Evolutionary conservation across 176 grass and related monocot genomes (phyloP), one percentile per base, ranked within the genome.

Genomic region (Tillandsia fasciculata): DNA sequence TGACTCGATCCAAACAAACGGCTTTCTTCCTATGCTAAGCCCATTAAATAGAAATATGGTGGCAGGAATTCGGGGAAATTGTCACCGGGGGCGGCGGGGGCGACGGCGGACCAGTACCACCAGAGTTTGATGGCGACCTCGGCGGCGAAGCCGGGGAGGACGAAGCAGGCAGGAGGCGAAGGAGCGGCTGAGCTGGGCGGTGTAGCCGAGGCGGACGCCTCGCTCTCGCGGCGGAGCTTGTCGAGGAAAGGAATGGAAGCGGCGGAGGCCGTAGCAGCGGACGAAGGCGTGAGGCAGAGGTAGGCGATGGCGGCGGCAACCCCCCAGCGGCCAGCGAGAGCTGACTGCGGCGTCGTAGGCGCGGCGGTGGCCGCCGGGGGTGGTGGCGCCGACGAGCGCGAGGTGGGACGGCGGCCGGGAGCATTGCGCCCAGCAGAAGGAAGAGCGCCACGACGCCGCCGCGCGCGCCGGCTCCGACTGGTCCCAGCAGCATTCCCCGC

Each of bases 201-300:
- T 75, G 78, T 99, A 93, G 0, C 83, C 90, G 0, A 53, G 56
- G 47, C 69, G 82, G 1, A 99, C 80, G 63, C 86, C 72, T 67
- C 63, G 20, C 86, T 87, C 81, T 88, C 83, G 66, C 79, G 77
- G 1, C 63, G 54, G 69, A 93, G 73, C 47, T 74, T 78, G 74
- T 93, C 84, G 0, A 99, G 84, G 78, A 93, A 99, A n/a, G n/a
- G 56, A 99, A n/a, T n/a, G 77, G 50, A 92, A 88, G 8, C 87
- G 77, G 11, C 90, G 71, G 63, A 99, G 87, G 47, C 94, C 90
- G 1, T 59, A 59, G 52, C 70, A 63, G 23, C 74, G 73, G 66
- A 79, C 58, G 48, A 87, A 74, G 66, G 77, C 57, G 78, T 83
- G 57, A 92, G 82, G 10, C 64, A 75, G 67, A 80, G 13, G 82